A percentile compares a stretch with the other conserved stretches of the same genome.
Evolutionary conservation across 2,329 filamentous ascomycete species (phyloP).

Genomic region (Trichoderma polysporum): DNA sequence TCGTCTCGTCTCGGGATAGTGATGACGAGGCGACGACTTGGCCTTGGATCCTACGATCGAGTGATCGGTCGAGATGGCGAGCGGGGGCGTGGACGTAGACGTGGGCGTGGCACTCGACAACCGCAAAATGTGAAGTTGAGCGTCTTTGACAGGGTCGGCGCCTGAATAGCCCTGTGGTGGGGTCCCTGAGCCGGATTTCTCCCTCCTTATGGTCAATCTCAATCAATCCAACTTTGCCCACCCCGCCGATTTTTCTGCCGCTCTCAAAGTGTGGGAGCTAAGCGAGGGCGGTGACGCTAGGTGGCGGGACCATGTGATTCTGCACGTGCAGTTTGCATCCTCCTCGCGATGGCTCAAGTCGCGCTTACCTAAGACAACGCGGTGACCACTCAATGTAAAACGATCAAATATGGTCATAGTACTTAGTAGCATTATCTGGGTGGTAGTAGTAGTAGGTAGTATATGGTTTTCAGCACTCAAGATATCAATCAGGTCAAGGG

Average conservation of each 20-base stretch:
- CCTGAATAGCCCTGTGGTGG: conserved; percentile 43
- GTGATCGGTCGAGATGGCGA: conserved; percentile 22
- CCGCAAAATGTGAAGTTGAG: conserved; percentile 31
- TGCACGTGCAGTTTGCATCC: conserved; percentile 24
- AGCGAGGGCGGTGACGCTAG: conserved; percentile 40
- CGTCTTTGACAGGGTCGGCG: conserved; percentile 33
- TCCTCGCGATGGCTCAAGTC: background rate
- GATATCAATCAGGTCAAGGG: background rate
- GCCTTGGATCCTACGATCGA: conserved; percentile 17
- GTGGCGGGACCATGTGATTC: conserved; percentile 25
- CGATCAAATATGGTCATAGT: no score
- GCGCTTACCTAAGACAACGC: background rate
- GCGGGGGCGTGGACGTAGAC: conserved; percentile 21
- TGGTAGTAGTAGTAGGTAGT: background rate
- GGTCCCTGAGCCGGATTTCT: conserved; percentile 25
- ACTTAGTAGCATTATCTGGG: no score
- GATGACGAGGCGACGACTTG: background rate
- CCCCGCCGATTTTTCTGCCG: conserved; percentile 44
- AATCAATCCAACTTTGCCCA: conserved; percentile 23
- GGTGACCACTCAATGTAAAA: no score
- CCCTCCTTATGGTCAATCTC: conserved; percentile 18
- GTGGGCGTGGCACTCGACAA: conserved; percentile 28
- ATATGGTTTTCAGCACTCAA: background rate
- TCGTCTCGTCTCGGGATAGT: conserved; percentile 6
- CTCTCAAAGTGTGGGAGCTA: conserved; percentile 41